Evolutionary conservation across 2,329 filamentous ascomycete species (phyloP).

Genomic region (Botrytis tulipae): DNA sequence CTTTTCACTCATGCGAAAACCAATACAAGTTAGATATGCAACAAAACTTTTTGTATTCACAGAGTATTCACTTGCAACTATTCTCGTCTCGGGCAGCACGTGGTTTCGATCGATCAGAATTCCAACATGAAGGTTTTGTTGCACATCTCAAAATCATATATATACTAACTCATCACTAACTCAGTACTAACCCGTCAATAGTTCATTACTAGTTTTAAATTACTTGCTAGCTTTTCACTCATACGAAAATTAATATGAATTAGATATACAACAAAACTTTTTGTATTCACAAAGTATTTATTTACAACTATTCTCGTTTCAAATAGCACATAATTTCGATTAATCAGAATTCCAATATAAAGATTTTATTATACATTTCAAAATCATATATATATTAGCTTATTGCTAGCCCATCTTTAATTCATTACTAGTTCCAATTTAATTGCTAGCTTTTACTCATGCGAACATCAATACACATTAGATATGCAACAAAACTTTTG

Average conservation of each 20-base stretch:
- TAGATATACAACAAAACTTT: not conserved
- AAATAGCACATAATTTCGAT: too few species aligned
- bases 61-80: too few species aligned
- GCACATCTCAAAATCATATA: not conserved
- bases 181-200: too few species aligned
- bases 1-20: not conserved
- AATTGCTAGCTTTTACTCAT: not conserved
- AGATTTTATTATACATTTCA: too few species aligned
- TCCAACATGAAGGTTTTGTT: too few species aligned
- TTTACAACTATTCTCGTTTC: too few species aligned
- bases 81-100: too few species aligned
- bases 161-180: not conserved
- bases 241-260: not conserved
- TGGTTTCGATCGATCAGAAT: too few species aligned
- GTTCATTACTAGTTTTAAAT: not conserved
- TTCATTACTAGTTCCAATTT: not conserved
- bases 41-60: not conserved
- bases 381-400: not conserved
- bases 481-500: not conserved
- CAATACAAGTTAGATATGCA: not conserved
- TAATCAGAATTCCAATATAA: too few species aligned
- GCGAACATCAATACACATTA: not conserved
- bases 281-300: too few species aligned
- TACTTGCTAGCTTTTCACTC: not conserved
- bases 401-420: not conserved